Conservation (phyloP, 306 rosid species). For the Bauhinia variegata region DNA sequence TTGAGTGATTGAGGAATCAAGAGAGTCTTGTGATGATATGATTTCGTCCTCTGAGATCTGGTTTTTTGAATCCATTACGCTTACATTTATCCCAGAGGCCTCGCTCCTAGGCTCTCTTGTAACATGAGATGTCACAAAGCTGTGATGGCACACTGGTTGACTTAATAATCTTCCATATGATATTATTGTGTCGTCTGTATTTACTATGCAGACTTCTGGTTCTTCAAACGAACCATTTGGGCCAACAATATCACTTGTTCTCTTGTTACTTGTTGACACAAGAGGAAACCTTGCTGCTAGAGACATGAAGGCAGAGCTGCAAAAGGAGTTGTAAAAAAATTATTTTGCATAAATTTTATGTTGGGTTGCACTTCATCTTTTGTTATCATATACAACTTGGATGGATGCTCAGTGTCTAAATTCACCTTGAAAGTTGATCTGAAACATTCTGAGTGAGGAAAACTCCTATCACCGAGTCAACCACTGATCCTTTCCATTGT, state of each 20-base stretch:
- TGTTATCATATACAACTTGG: slow-evolving; percentile 25
- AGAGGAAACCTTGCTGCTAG: slow-evolving; percentile 82
- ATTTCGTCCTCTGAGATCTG: slow-evolving; percentile 65
- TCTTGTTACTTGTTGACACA: slow-evolving; percentile 41
- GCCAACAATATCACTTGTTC: slow-evolving; percentile 42
- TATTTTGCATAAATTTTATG: slow-evolving; percentile 18
- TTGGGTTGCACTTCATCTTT: slow-evolving; percentile 23
- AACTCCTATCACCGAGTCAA: slow-evolving; percentile 93
- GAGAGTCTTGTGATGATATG: slow-evolving; percentile 78
- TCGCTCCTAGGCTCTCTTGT: slow-evolving; percentile 49
- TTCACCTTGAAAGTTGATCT: slow-evolving; percentile 93
- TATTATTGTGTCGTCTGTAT: slow-evolving; percentile 48
- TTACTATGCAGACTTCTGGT: slow-evolving; percentile 51
- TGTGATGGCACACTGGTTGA: slow-evolving; percentile 47
- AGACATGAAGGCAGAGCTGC: slow-evolving; percentile 98
- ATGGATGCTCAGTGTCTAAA: slow-evolving; percentile 22
- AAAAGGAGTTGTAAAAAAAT: slow-evolving; percentile 40
- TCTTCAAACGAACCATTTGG: slow-evolving; percentile 43
- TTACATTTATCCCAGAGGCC: slow-evolving; percentile 37
- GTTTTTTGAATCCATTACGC: slow-evolving; percentile 39
- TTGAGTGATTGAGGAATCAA: slow-evolving; percentile 72
- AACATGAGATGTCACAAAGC: slow-evolving; percentile 39
- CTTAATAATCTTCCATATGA: slow-evolving; percentile 42
- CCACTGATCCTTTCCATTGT: slow-evolving; percentile 95
- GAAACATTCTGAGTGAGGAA: slow-evolving; percentile 97